phyloP scores from a whole-genome alignment of 345 rosid species.

The Acer saccharum region DNA sequence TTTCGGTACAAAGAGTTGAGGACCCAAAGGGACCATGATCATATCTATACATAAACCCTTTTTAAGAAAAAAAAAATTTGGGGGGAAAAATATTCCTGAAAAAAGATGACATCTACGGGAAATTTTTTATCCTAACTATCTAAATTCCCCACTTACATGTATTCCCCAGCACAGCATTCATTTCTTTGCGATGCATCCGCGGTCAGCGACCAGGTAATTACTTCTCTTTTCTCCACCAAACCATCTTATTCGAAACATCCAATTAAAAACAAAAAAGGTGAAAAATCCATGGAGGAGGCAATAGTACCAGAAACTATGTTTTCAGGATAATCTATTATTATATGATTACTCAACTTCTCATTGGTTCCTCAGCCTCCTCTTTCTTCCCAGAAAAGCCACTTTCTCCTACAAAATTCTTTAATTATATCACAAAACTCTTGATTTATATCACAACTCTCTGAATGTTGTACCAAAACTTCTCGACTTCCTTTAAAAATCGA shows the following conservation, averaged over 20 bases:
- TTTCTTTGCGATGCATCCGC: background rate
- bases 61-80: background rate
- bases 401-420: constrained; percentile 30
- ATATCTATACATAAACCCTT: constrained; percentile 8
- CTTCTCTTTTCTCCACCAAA: constrained; percentile 15
- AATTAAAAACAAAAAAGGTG: background rate
- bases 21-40: background rate
- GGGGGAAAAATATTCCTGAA: background rate
- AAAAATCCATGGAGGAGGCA: constrained; percentile 9
- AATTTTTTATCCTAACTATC: constrained; percentile 13
- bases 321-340: constrained; percentile 28
- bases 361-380: background rate
- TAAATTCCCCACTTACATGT: constrained; percentile 28
- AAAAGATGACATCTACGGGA: background rate
- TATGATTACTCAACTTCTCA: constrained; percentile 17
- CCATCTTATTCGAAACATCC: constrained; percentile 24
- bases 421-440: constrained; percentile 22
- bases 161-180: constrained; percentile 13
- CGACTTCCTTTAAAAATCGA: constrained; percentile 18
- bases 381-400: constrained; percentile 20
- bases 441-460: constrained; percentile 22
- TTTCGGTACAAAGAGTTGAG: background rate
- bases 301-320: constrained; percentile 16
- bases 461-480: constrained; percentile 21
- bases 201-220: constrained; percentile 8